Conservation (phyloP, 164 flowering plant genomes). For the Annona cherimola region DNA sequence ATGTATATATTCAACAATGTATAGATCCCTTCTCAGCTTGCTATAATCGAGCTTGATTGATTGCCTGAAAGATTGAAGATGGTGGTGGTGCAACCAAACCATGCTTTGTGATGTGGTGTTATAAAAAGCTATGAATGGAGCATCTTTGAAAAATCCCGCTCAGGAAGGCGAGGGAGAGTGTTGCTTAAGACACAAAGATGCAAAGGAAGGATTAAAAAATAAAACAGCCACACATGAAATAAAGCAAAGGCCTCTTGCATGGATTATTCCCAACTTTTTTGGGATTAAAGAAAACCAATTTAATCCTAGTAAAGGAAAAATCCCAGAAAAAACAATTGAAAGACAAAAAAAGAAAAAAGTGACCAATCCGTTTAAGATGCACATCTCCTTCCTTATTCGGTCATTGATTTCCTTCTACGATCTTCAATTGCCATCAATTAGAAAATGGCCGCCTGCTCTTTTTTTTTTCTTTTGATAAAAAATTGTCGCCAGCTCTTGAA, state of each 20-base stretch:
- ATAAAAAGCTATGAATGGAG: not conserved
- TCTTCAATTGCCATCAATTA: not conserved
- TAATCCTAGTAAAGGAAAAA: constrained; percentile 1
- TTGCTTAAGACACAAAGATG: constrained; percentile 16
- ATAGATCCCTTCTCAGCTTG: not conserved
- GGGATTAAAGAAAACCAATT: constrained; percentile 11
- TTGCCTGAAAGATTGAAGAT: not conserved
- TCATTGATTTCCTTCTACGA: constrained; percentile 2
- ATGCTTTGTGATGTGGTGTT: not conserved
- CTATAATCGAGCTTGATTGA: not conserved
- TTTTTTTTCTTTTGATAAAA: not conserved
- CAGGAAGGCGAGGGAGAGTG: constrained; percentile 2
- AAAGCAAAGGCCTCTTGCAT: constrained; percentile 15
- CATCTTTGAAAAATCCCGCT: constrained; percentile 2
- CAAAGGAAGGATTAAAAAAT: constrained; percentile 13
- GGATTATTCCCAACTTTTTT: constrained; percentile 23
- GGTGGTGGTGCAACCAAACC: not conserved
- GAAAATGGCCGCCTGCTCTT: not conserved
- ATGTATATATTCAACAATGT: not conserved
- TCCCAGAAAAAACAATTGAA: not conserved
- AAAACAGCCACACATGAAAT: constrained; percentile 8
- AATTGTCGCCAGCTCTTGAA: not conserved
- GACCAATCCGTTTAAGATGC: constrained; percentile 9
- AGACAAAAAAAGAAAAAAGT: not conserved
- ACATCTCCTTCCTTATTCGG: constrained; percentile 14